Evolutionary conservation across 2,329 filamentous ascomycete genomes (phyloP), one percentile per base, ranked within the genome.

Genomic region (Paradendryphiella salina): DNA sequence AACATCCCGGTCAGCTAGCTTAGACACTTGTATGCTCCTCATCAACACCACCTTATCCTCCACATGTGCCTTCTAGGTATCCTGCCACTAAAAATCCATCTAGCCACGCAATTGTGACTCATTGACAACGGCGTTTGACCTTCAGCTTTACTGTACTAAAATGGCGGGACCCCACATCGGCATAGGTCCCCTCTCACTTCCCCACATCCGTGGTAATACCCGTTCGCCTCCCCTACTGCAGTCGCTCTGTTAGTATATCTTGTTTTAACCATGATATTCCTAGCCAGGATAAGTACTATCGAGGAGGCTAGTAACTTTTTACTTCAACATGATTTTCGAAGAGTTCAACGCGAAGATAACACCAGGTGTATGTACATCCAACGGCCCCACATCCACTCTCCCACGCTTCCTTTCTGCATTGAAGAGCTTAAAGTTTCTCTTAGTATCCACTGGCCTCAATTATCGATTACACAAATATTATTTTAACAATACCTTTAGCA

Each of bases 311-410:
- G 8, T 9, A 26, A 26, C 7, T 9, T 26, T 26, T 3, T 3
- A 26, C 10, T 29, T 31, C 28, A 53, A 15, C 7, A 72, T 72
- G 69, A 52, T 64, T 3, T 71, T 71, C 32, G 57, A 69, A 38
- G 62, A 67, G 2, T 37, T 71, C 13, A 64, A 71, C 9, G 65
- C 65, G 1, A 71, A 69, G 36, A 53, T 70, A 18, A 71, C 67
- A n/a, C 63, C 63, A 17, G 42, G 62, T 29, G 69, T 71, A 65
- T 33, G 63, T 58, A 17, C 21, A 41, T 37, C 3, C 1, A 29
- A 28, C 18, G 17, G 54, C 61, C 57, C 60, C 60, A 64, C 62
- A 58, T 58, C 10, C n/a, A 10, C 14, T n/a, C 41, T 11, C n/a
- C 23, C 18, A 9, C 26, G 31, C 26, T 15, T 18, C 18, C 37